Conservation (phyloP, 768 basidiomycete species). For the Boletellus emodensis region DNA sequence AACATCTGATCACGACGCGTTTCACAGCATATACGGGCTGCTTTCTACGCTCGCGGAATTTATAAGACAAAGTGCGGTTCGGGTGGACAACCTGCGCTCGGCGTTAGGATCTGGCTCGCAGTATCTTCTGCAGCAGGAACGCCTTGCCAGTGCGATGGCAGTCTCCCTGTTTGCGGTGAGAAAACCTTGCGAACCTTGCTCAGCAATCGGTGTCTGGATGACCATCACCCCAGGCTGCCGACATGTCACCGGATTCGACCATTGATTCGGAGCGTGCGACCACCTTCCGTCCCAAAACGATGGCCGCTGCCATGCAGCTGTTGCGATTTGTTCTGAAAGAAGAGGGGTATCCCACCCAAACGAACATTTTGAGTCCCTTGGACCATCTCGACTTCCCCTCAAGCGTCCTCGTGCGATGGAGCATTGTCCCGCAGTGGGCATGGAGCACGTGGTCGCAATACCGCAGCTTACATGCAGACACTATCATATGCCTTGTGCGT, state of each 20-base stretch:
- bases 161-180: slow-evolving; percentile 37
- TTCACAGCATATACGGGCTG: slow-evolving; percentile 12
- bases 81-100: slow-evolving; percentile 9
- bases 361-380: slow-evolving; percentile 10
- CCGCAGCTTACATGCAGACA: slow-evolving; percentile 46
- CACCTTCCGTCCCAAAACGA: slow-evolving; percentile 46
- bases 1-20: neutral
- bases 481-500: slow-evolving; percentile 47
- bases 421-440: slow-evolving; percentile 53
- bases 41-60: slow-evolving; percentile 17
- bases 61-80: slow-evolving; percentile 17
- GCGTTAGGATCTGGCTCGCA: slow-evolving; percentile 1
- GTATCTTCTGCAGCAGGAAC: slow-evolving; percentile 24
- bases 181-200: neutral
- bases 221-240: slow-evolving; percentile 18
- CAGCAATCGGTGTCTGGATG: neutral
- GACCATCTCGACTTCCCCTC: slow-evolving; percentile 40
- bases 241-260: slow-evolving; percentile 8
- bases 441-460: slow-evolving; percentile 63
- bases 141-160: slow-evolving; percentile 33
- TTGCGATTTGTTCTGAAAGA: slow-evolving; percentile 40
- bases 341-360: slow-evolving; percentile 10
- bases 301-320: slow-evolving; percentile 41
- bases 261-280: neutral
- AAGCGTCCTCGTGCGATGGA: slow-evolving; percentile 55